Base-by-base conservation (phyloP, 2,329 filamentous ascomycete species). In the Bipolaris zeicola region DNA sequence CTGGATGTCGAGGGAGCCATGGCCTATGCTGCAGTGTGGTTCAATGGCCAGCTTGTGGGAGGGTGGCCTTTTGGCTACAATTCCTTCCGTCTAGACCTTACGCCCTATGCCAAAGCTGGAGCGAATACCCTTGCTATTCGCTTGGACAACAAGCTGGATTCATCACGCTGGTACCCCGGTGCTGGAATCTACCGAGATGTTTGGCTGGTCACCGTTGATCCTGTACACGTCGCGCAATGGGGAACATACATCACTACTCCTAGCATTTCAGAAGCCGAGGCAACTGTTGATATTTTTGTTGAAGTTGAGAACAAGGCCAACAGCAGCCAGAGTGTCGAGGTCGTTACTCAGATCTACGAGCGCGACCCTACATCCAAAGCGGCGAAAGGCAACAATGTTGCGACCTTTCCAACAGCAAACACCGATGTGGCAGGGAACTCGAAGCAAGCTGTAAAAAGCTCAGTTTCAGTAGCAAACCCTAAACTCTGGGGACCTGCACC, bases 91-190 rank as follows among this genome's bases (percentile, higher is more conserved):
- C 70, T 84, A 1, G 79, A 84, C 51, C 72, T 84, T 6, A 84
- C 82, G 0, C 76, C 77, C 0, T 79, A 80, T 74, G 55, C 57
- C 0, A 65, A 66, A 22, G 48, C 62, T 11, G 68, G 71, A 1
- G 78, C 81, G 16, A 72, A 85, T 47, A 55, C 73, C 26, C 68
- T 85, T 0, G 82, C 82, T 1, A 81, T 85, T 36, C 79, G 83
- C 0, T 60, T 85, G 2, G 82, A 85, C 45, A 83, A 85, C 57
- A 73, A 78, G 0, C 37, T 78, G 0, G 75, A 82, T 14, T 80
- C 76, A 1, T 81, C 82, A 2, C 77, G 82, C 2, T 85, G 81
- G 81, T 85, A 85, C 57, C 82, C 82, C 3, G 82, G 83, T 13
- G 82, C 74, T 11, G 83, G 82, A 1, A 72, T 85, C 13, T 85